Conservation (phyloP, 2,329 filamentous ascomycete genomes). For the Leptographium galeiforme region DNA sequence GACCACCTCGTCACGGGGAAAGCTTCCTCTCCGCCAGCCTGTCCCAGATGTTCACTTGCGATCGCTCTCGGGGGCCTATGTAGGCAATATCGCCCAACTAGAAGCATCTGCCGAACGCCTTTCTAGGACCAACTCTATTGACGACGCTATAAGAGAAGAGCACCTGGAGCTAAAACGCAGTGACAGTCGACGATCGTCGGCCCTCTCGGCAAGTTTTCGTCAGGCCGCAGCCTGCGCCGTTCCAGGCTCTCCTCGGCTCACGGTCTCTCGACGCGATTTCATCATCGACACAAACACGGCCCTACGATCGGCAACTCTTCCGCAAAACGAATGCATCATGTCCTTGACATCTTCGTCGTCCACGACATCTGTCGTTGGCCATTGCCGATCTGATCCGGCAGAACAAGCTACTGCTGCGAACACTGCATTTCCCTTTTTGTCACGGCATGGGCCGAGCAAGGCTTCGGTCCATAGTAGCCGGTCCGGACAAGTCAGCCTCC, state of each 20-base stretch:
- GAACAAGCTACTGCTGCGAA: constrained; percentile 4
- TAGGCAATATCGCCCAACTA: constrained; percentile 57
- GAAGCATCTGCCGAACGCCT: constrained; percentile 65
- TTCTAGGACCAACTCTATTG: constrained; percentile 62
- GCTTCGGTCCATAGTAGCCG: constrained; percentile 36
- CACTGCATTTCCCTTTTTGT: constrained; percentile 21
- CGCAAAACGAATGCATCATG: constrained; percentile 53
- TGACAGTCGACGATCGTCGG: constrained; percentile 53
- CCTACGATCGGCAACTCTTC: constrained; percentile 57
- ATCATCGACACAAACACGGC: constrained; percentile 50
- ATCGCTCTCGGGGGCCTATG: constrained; percentile 47
- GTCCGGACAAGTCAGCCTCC: constrained; percentile 37
- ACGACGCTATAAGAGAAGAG: constrained; percentile 62
- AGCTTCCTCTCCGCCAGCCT: constrained; percentile 39
- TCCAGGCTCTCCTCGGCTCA: constrained; percentile 8
- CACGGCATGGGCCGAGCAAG: constrained; percentile 42
- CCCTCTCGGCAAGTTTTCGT: constrained; percentile 30
- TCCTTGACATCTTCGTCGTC: constrained; percentile 51
- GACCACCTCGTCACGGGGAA: constrained; percentile 30
- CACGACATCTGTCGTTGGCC: constrained; percentile 42
- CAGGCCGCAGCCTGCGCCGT: neutral
- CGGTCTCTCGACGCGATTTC: constrained; percentile 14
- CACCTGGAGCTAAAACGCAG: constrained; percentile 57
- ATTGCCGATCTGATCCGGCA: constrained; percentile 28
- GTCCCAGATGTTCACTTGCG: constrained; percentile 48